phyloP scores from a whole-genome alignment of 441 rosid species.

The Aquilaria agallochum region DNA sequence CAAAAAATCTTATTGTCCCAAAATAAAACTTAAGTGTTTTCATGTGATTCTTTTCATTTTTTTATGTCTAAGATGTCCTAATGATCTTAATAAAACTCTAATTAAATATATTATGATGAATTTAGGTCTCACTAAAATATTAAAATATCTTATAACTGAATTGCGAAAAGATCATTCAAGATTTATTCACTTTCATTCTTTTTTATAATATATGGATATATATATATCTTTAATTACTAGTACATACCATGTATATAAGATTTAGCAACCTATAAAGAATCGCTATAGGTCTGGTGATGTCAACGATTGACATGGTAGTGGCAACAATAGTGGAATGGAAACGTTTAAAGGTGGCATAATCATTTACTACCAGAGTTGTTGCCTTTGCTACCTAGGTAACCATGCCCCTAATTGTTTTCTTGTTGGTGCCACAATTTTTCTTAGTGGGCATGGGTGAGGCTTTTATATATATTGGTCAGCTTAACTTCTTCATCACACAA shows the following conservation, averaged over 20 bases:
- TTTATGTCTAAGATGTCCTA: too few species aligned
- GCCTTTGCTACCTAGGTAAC: slow-evolving; percentile 18
- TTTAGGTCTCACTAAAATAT: too few species aligned
- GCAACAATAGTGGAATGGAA: slow-evolving; percentile 62
- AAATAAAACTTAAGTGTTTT: too few species aligned
- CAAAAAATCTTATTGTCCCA: too few species aligned
- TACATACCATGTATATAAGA: slow-evolving; percentile 31
- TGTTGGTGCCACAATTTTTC: slow-evolving; percentile 76
- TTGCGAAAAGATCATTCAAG: too few species aligned
- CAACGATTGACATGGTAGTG: slow-evolving; percentile 67
- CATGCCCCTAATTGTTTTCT: slow-evolving; percentile 65
- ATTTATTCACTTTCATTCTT: too few species aligned
- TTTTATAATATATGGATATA: too few species aligned
- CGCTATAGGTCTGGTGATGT: slow-evolving; percentile 62
- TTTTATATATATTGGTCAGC: slow-evolving; percentile 89
- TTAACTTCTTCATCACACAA: slow-evolving; percentile 88
- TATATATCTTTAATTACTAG: too few species aligned
- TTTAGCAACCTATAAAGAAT: slow-evolving; percentile 67
- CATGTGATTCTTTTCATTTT: too few species aligned
- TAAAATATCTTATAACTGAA: too few species aligned
- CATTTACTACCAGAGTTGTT: slow-evolving; percentile 2
- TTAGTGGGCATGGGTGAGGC: slow-evolving; percentile 88
- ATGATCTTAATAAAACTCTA: too few species aligned
- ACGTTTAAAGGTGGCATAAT: slow-evolving; percentile 37
- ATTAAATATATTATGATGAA: too few species aligned